A percentile compares a stretch with the other conserved stretches of the same genome.
These are phyloP conservation scores for Yarrowia sp. DNA, from an alignment of 805 yeast genomes.

Conservation along the genomic window DNA sequence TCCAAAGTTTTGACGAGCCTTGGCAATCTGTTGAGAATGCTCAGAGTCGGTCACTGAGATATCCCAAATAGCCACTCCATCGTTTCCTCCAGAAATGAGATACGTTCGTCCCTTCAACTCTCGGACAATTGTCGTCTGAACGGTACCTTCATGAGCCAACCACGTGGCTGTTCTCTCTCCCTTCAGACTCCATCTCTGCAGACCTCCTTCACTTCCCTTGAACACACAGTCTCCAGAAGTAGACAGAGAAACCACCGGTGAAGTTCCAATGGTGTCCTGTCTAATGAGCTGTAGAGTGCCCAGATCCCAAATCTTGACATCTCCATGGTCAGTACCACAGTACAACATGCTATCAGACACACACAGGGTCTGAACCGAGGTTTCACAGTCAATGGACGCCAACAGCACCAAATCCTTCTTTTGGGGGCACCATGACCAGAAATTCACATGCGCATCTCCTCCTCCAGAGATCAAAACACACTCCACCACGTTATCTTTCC, in stretches of 20 bases:
- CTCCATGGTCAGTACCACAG: conserved; percentile 80
- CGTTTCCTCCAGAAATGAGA: conserved; percentile 72
- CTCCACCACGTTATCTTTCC: conserved; percentile 21
- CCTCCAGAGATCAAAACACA: conserved; percentile 69
- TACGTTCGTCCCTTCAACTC: conserved; percentile 53
- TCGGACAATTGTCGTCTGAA: conserved; percentile 64
- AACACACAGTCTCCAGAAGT: conserved; percentile 69
- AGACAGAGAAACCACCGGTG: conserved; percentile 52
- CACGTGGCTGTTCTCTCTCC: conserved; percentile 57
- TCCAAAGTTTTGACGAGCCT: conserved; percentile 42
- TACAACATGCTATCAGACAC: conserved; percentile 70
- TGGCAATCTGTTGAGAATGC: conserved; percentile 22
- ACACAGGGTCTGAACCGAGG: conserved; percentile 74
- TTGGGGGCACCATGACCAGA: conserved; percentile 65
- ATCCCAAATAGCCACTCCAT: conserved; percentile 77
- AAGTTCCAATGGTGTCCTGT: conserved; percentile 44
- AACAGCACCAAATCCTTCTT: conserved; percentile 41
- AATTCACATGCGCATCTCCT: conserved; percentile 87
- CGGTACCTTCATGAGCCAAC: conserved; percentile 62
- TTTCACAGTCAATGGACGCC: conserved; percentile 64
- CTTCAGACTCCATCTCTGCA: conserved; percentile 60
- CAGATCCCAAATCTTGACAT: conserved; percentile 84
- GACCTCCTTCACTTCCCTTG: conserved; percentile 63
- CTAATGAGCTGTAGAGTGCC: conserved; percentile 73
- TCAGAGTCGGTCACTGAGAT: conserved; percentile 48